Percentiles rank a stretch among this genome's conserved stretches.
Evolutionary conservation across 768 basidiomycete genomes (phyloP).

Genomic region (Auriscalpium microsporum): DNA sequence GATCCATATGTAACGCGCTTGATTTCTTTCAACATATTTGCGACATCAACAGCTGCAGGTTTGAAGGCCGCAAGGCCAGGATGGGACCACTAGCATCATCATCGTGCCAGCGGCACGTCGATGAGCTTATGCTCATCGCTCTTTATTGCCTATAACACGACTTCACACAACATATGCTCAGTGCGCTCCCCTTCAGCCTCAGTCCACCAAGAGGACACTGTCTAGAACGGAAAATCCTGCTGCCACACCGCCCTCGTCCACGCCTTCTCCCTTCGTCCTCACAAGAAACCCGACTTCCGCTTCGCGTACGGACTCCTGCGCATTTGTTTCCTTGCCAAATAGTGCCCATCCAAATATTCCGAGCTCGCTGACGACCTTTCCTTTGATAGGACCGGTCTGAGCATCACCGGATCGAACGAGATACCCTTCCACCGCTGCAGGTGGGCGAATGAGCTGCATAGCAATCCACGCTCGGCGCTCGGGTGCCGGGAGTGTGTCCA

Average conservation of each 20-base stretch:
- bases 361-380: slow-evolving; percentile 80
- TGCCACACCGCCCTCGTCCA: slow-evolving; percentile 81
- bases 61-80: too few relatives aligned
- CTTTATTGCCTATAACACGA: too few relatives aligned
- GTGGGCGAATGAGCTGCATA: slow-evolving; percentile 87
- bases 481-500: slow-evolving; percentile 47
- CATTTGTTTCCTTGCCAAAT: slow-evolving; percentile 39
- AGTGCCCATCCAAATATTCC: slow-evolving; percentile 88
- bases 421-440: slow-evolving; percentile 56
- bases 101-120: too few relatives aligned
- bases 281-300: slow-evolving; percentile 75
- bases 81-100: too few relatives aligned
- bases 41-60: too few relatives aligned
- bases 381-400: slow-evolving; percentile 36
- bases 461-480: slow-evolving; percentile 89
- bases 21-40: too few relatives aligned
- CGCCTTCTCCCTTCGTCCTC: slow-evolving; percentile 83
- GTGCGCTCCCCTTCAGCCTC: neutral
- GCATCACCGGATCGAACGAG: slow-evolving; percentile 62
- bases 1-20: too few relatives aligned
- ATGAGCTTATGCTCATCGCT: too few relatives aligned
- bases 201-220: slow-evolving; percentile 32
- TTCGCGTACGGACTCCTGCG: slow-evolving; percentile 38
- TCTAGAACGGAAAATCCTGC: slow-evolving; percentile 43
- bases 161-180: too few relatives aligned